Base-by-base conservation (phyloP, 2,329 filamentous ascomycete genomes). In the Aspergillus sergii region DNA sequence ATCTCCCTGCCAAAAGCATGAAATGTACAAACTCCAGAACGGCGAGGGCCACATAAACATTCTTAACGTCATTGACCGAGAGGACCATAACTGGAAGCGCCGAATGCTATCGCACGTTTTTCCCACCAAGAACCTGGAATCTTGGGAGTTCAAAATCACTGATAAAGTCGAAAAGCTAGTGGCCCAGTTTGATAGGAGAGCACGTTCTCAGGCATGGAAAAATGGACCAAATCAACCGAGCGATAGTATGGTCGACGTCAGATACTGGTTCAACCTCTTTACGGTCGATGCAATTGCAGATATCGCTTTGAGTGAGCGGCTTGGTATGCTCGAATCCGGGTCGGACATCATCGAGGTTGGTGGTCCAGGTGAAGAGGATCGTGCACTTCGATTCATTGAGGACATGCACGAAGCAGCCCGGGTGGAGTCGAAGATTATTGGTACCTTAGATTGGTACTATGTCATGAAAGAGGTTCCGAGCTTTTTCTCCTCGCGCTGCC, bases 201-300 rank as follows among this genome's bases (percentile, higher is more conserved):
- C n/a, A 82, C 73, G 0, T 73, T 3, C 11, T 11, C 32, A 1
- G 3, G 1, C 32, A 34, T 34, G 32, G 32, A 34, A 34, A 0
- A 34, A 34, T 12, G 1, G 10, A 10, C 32, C 32, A 34, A 5
- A 1, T 12, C 32, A 34, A 12, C 10, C 11, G 2, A 34, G 0
- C 10, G 4, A 4, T 34, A 34, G 3, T 34, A 34, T 12, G 32
- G 32, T 86, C 21, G 81, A 86, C 65, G 84, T 80, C 60, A 79
- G 82, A 8, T 72, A 74, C 8, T 86, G 79, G 79, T 74, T 78
- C n/a, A 86, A 84, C 71, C 83, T 84, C 70, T 86, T 86, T 69
- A 83, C 83, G 0, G 16, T 57, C 21, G 34, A 57, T 57, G 19
- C 34, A 7, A 57, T 57, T 16, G n/a, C n/a, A 0, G 39, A 57